Evolutionary conservation across 257 asterid species (phyloP), one percentile per base, ranked within the genome.

Genomic region (Solanum clarkiae): DNA sequence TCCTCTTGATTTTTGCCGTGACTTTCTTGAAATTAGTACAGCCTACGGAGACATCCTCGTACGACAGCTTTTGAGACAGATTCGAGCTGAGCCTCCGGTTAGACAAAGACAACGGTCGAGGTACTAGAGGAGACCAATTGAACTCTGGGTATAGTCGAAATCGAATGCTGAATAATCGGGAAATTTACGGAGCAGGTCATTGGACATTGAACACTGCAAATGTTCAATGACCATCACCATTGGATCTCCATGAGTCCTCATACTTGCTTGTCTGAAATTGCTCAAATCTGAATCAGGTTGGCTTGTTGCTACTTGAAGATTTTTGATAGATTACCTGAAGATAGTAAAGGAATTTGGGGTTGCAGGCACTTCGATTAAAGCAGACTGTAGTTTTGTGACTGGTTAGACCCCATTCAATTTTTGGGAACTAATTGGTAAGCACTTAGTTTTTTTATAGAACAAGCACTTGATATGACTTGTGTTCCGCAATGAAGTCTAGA

Each of bases 91-190:
- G 51, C 16, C 53, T 22, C 26, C 26, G 18, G 77, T 62, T 63
- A 14, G 53, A 57, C 14, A 72, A 77, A 16, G 80, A 80, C 18
- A 83, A 83, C 1, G 89, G 91, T 24, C 90, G 93, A 11, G 93
- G 92, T 60, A 93, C 91, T 63, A 95, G 55, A 40, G 98, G 99
- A 60, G 99, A 96, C 98, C 99, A 96, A 96, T 92, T 62, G 98
- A 92, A 90, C 98, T 96, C 95, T 94, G 98, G 3, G 97, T 62
- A 86, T 96, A 95, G 90, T 96, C 92, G 89, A 94, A 95, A 83
- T 92, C 99, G 86, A 93, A 95, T 16, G 97, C 92, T 0, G 99
- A 93, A 86, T 93, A 92, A 88, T 96, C 98, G 0, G 98, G 97
- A 85, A 94, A 95, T 72, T 93, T 96, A 91, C 86, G 72, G 84